phyloP scores from a whole-genome alignment of 768 basidiomycete genomes.

The Dendrothele bispora region DNA sequence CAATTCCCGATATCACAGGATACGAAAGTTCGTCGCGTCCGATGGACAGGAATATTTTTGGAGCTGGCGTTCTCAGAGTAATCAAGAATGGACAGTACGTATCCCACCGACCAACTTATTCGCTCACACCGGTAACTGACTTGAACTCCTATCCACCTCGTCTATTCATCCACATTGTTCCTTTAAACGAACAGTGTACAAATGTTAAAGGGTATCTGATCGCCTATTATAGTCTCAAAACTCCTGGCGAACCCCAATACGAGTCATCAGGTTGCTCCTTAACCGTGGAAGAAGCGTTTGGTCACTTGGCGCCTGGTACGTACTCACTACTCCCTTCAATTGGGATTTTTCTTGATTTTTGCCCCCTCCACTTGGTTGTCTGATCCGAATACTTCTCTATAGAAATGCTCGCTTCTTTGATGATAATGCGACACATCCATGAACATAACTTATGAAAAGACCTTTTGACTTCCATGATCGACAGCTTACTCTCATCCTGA shows the following conservation, averaged over 20 bases:
- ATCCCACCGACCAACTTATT: too few relatives aligned
- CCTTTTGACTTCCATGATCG: not conserved
- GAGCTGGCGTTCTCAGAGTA: slow-evolving; percentile 45
- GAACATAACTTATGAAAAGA: slow-evolving; percentile 33
- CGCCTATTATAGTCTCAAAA: slow-evolving; percentile 60
- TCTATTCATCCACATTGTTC: slow-evolving; percentile 1
- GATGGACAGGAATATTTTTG: slow-evolving; percentile 65
- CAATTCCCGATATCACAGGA: slow-evolving; percentile 32
- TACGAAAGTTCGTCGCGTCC: slow-evolving; percentile 55
- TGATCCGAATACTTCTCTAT: slow-evolving; percentile 7
- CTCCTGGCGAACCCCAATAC: slow-evolving; percentile 55
- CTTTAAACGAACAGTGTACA: slow-evolving; percentile 45
- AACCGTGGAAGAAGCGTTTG: slow-evolving; percentile 61
- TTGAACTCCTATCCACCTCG: not conserved
- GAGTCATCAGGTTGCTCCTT: slow-evolving; percentile 61
- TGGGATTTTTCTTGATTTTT: not conserved
- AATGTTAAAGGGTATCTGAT: slow-evolving; percentile 50
- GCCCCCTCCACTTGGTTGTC: slow-evolving; percentile 7
- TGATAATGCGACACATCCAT: slow-evolving; percentile 65
- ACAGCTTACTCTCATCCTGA: not conserved
- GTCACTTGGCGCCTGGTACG: slow-evolving; percentile 56
- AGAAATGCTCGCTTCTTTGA: slow-evolving; percentile 63
- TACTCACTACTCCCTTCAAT: slow-evolving; percentile 2
- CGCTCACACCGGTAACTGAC: too few relatives aligned
- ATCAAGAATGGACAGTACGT: slow-evolving; percentile 69